Conservation (phyloP, 805 yeast species). For the Blastobotrys terrestris region DNA sequence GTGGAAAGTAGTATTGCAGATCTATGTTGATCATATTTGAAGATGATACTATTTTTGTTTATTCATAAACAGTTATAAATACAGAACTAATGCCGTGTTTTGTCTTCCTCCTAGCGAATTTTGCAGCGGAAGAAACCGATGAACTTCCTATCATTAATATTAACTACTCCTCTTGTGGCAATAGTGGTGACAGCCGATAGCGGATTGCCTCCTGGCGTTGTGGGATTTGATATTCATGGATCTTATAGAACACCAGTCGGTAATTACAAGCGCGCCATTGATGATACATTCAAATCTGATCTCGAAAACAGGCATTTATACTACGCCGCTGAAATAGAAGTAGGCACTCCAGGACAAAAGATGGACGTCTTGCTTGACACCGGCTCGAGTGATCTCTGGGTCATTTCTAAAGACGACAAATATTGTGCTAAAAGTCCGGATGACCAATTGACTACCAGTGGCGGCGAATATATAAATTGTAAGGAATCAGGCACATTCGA, state of each 20-base stretch:
- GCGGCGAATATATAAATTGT: constrained; percentile 18
- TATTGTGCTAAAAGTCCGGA: constrained; percentile 26
- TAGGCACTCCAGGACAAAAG: constrained; percentile 54
- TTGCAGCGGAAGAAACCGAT: too few species aligned
- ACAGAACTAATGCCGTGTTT: too few species aligned
- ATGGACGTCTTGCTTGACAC: constrained; percentile 60
- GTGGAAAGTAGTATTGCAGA: too few species aligned
- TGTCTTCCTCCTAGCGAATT: too few species aligned
- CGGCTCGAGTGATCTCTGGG: constrained; percentile 73
- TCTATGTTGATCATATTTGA: too few species aligned
- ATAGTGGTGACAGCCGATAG: background rate
- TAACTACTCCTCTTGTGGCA: background rate
- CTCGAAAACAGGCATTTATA: constrained; percentile 9
- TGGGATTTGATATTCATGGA: background rate
- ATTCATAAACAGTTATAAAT: too few species aligned
- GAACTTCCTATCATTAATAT: too few species aligned
- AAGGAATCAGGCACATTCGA: constrained; percentile 26
- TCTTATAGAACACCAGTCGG: background rate
- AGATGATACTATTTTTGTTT: too few species aligned
- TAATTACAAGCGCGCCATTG: background rate
- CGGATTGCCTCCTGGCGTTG: background rate
- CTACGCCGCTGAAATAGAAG: constrained; percentile 27
- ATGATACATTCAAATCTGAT: background rate
- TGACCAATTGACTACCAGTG: constrained; percentile 11
- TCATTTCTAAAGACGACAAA: constrained; percentile 43